Evolutionary conservation across 2,329 filamentous ascomycete species (phyloP).

Genomic region (Trichoderma polysporum): DNA sequence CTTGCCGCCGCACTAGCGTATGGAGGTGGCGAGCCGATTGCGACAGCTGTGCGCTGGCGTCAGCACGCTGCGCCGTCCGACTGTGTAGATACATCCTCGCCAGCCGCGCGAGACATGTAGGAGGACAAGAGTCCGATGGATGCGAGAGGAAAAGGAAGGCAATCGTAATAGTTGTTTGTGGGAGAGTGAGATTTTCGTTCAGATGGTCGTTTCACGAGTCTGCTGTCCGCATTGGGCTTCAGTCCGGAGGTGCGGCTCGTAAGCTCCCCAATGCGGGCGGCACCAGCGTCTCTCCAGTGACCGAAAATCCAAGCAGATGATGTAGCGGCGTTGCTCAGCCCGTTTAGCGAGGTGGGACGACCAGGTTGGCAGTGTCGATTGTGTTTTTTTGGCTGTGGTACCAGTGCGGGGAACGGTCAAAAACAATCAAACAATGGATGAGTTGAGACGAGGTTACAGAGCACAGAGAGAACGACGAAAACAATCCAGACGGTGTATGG

Average conservation of each 20-base stretch:
- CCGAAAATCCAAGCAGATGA: constrained; percentile 16
- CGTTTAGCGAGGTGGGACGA: constrained; percentile 17
- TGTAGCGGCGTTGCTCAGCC: constrained; percentile 8
- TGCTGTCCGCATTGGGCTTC: constrained; percentile 15
- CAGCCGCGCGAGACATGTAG: constrained; percentile 18
- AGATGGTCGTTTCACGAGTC: constrained; percentile 1
- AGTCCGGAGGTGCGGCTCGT: constrained; percentile 5
- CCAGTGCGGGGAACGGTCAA: not conserved
- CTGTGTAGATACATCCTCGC: constrained; percentile 19
- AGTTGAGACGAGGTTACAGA: not conserved
- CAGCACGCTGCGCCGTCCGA: constrained; percentile 16
- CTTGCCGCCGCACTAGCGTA: constrained; percentile 9
- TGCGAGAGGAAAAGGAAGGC: not conserved
- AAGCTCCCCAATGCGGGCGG: not conserved
- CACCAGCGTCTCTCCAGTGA: constrained; percentile 17
- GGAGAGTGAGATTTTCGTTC: constrained; percentile 1
- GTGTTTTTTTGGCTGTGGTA: not conserved
- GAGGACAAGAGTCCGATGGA: constrained; percentile 7
- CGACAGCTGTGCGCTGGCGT: constrained; percentile 9
- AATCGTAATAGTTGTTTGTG: not conserved
- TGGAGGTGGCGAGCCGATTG: constrained; percentile 16
- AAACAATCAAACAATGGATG: not conserved
- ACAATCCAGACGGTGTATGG: not conserved
- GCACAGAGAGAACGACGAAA: not conserved
- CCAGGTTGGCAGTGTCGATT: constrained; percentile 1